Evolutionary conservation across 345 rosid species (phyloP).

Genomic region (Turritis glabra): DNA sequence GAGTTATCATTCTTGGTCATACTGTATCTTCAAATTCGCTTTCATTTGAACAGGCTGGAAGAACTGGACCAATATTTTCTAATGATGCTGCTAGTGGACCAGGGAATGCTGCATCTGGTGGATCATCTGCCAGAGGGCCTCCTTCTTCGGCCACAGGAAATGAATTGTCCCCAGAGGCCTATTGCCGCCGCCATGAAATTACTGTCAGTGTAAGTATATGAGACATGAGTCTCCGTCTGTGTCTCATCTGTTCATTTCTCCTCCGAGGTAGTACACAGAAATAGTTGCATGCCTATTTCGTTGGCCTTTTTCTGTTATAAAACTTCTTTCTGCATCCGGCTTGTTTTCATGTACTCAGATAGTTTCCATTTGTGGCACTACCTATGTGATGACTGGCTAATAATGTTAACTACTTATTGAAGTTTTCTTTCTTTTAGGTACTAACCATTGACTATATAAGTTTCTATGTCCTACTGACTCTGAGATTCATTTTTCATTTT

Average conservation of each 20-base stretch:
- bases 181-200: slow-evolving; percentile 81
- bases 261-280: not conserved
- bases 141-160: slow-evolving; percentile 46
- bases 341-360: not conserved
- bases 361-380: not conserved
- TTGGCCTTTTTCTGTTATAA: not conserved
- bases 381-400: not conserved
- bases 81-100: slow-evolving; percentile 44
- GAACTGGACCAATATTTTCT: slow-evolving; percentile 24
- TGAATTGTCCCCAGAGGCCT: slow-evolving; percentile 66
- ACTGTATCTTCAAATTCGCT: not conserved
- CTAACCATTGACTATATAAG: not conserved
- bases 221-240: not conserved
- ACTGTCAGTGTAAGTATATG: slow-evolving; percentile 62
- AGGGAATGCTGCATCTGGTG: slow-evolving; percentile 42
- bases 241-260: not conserved
- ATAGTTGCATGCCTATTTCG: not conserved
- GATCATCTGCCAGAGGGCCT: slow-evolving; percentile 40
- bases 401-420: not conserved
- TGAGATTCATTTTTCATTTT: not conserved
- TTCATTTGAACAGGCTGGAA: slow-evolving; percentile 19
- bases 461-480: not conserved
- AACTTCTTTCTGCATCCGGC: not conserved
- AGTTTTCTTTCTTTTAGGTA: not conserved
- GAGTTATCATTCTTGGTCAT: not conserved